These are phyloP conservation scores for Phoma sp. DNA, from an alignment of 2,329 filamentous ascomycete genomes.

Conservation along the genomic window DNA sequence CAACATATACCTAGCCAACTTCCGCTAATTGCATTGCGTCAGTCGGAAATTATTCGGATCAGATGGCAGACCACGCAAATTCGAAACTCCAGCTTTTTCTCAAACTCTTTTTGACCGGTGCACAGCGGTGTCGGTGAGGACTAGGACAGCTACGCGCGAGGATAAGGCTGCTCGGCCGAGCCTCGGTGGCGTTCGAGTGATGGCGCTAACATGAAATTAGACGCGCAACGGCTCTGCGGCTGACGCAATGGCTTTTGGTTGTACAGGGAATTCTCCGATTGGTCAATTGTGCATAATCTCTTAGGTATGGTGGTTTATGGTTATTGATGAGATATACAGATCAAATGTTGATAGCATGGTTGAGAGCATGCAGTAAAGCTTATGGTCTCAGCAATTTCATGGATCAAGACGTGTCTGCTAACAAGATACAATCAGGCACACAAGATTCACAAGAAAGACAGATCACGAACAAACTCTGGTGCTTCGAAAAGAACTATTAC, in stretches of 20 bases:
- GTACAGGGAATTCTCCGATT: background rate
- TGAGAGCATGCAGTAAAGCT: no score
- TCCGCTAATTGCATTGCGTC: background rate
- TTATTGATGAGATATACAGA: no score
- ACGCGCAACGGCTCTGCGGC: background rate
- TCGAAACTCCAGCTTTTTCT: background rate
- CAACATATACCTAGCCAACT: background rate
- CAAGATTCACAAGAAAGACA: no score
- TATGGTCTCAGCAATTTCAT: no score
- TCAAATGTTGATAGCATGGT: no score
- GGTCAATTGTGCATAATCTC: background rate
- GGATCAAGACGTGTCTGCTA: no score
- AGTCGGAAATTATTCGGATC: background rate
- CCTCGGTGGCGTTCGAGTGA: background rate
- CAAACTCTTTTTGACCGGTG: background rate
- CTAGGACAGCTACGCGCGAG: background rate
- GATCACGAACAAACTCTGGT: no score
- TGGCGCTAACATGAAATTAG: background rate
- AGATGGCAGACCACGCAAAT: background rate
- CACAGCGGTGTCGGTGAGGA: background rate
- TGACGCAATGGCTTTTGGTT: background rate
- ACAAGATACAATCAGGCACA: no score
- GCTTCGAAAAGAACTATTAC: no score
- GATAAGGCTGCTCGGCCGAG: conserved; percentile 4
- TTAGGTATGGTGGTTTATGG: no score